A percentile compares a stretch with the other conserved stretches of the same genome.
Evolutionary conservation across 2,329 filamentous ascomycete genomes (phyloP).

Genomic region (Stachybotrys elegans): DNA sequence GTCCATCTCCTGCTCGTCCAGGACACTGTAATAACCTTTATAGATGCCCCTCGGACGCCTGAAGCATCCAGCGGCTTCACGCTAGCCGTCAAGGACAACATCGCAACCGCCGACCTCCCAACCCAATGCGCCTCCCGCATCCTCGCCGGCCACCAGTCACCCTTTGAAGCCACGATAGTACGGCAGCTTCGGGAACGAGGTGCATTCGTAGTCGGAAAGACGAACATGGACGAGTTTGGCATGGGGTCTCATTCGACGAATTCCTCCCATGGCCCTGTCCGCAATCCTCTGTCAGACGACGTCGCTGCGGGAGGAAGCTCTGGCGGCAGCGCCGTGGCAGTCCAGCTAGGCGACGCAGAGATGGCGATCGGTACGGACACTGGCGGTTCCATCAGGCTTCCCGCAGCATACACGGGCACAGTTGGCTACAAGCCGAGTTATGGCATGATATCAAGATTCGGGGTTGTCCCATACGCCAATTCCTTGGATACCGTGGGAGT

Average conservation of each 20-base stretch:
- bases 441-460: constrained; percentile 77
- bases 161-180: constrained; percentile 80
- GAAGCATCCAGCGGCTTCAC: constrained; percentile 26
- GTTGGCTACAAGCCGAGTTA: constrained; percentile 92
- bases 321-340: constrained; percentile 85
- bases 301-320: constrained; percentile 83
- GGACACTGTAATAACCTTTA: no score
- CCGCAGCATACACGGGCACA: constrained; percentile 78
- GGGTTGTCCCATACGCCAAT: constrained; percentile 88
- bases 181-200: constrained; percentile 59
- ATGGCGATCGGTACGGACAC: constrained; percentile 87
- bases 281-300: constrained; percentile 37
- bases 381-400: constrained; percentile 80
- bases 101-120: constrained; percentile 56
- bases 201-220: constrained; percentile 67
- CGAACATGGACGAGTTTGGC: constrained; percentile 93
- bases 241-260: constrained; percentile 84
- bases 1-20: no score
- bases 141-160: constrained; percentile 64
- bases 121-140: constrained; percentile 83
- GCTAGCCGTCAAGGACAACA: constrained; percentile 73
- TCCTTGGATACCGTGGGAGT: constrained; percentile 88
- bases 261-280: constrained; percentile 63
- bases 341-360: constrained; percentile 54
- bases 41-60: constrained; percentile 2